Conservation (phyloP, 2,329 filamentous ascomycete species). For the Penicillium sp. region DNA sequence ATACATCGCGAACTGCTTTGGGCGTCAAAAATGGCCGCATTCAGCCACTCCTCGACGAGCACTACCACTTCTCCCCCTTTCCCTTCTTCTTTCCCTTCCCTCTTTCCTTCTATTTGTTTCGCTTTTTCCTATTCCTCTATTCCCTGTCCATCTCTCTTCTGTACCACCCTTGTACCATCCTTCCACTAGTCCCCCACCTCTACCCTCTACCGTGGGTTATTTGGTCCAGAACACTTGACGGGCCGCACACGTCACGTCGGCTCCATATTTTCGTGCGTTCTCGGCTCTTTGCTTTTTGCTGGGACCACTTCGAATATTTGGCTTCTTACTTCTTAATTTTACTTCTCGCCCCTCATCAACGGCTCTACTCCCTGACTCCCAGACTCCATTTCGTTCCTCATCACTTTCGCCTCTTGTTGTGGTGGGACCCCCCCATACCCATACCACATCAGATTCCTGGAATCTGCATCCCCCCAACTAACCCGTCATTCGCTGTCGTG, state of each 20-base stretch:
- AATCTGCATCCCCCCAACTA: background rate
- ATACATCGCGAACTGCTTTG: background rate
- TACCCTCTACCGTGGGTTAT: slow-evolving; percentile 12
- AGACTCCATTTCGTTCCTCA: too few relatives aligned
- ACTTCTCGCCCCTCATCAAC: too few relatives aligned
- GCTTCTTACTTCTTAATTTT: background rate
- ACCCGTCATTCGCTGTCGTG: background rate
- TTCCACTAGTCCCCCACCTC: background rate
- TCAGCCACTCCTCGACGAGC: background rate
- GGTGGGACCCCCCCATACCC: too few relatives aligned
- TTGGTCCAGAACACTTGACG: slow-evolving; percentile 21
- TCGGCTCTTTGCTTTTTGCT: background rate
- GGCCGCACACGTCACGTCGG: slow-evolving; percentile 26
- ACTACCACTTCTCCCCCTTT: background rate
- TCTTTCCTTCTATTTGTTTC: background rate
- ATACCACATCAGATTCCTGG: slow-evolving; percentile 17
- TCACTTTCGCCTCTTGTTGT: background rate
- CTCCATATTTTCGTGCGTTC: background rate
- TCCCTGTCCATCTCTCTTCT: background rate
- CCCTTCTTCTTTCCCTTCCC: background rate
- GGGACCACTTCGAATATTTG: too few relatives aligned
- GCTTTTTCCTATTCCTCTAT: background rate
- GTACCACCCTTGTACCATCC: background rate
- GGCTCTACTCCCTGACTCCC: too few relatives aligned
- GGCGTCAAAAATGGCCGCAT: slow-evolving; percentile 8